A percentile compares a stretch with the other conserved stretches of the same genome.
phyloP scores from a whole-genome alignment of 2,329 filamentous ascomycete genomes.

The Penicillium sp. region DNA sequence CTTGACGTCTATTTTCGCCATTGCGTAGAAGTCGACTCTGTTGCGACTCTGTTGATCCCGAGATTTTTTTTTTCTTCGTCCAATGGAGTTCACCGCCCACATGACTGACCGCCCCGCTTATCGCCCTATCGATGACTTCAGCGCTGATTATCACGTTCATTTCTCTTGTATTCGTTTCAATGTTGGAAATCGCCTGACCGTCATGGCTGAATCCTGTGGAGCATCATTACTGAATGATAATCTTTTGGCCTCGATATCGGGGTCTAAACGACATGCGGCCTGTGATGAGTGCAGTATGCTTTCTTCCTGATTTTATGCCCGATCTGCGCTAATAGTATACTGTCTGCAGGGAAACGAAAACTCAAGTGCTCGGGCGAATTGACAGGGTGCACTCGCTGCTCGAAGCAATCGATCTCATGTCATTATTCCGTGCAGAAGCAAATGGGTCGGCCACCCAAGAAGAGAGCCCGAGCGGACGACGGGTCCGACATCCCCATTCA shows the following conservation, averaged over 20 bases:
- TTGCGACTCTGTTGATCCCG: slow-evolving; percentile 10
- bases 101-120: slow-evolving; percentile 33
- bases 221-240: neutral
- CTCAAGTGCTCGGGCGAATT: slow-evolving; percentile 47
- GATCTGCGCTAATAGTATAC: slow-evolving; percentile 15
- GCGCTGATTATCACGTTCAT: slow-evolving; percentile 5
- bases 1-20: slow-evolving; percentile 34
- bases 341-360: slow-evolving; percentile 42
- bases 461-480: slow-evolving; percentile 32
- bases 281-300: slow-evolving; percentile 49
- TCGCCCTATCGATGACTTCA: slow-evolving; percentile 18
- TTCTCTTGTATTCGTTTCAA: neutral
- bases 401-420: slow-evolving; percentile 41
- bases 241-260: slow-evolving; percentile 8
- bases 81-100: slow-evolving; percentile 33
- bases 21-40: slow-evolving; percentile 10
- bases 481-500: slow-evolving; percentile 14
- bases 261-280: slow-evolving; percentile 44
- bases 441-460: slow-evolving; percentile 47
- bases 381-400: slow-evolving; percentile 42
- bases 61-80: slow-evolving; percentile 28
- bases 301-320: neutral
- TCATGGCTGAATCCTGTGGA: slow-evolving; percentile 4
- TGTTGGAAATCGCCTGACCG: slow-evolving; percentile 5
- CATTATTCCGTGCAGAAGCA: slow-evolving; percentile 48